Conservation (phyloP, 306 rosid genomes). For the Trifolium pratense region DNA sequence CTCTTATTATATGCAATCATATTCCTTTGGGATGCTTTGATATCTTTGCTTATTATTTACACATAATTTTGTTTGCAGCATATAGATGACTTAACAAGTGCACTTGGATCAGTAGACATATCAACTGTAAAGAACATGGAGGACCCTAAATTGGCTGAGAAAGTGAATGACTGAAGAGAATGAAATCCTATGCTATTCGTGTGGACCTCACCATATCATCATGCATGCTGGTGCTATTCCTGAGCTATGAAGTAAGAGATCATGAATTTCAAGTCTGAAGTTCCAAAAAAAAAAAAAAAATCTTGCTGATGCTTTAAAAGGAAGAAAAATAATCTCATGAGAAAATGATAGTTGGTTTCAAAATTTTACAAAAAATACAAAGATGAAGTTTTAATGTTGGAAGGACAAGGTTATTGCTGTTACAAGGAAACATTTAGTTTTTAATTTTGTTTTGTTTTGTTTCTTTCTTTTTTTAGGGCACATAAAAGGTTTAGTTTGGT, state of each 20-base stretch:
- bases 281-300: slow-evolving; percentile 4
- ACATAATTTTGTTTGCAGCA: slow-evolving; percentile 47
- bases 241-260: slow-evolving; percentile 22
- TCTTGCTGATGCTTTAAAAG: slow-evolving; percentile 40
- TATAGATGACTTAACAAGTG: slow-evolving; percentile 54
- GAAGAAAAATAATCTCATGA: slow-evolving; percentile 22
- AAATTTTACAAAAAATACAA: slow-evolving; percentile 33
- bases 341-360: slow-evolving; percentile 30
- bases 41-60: not conserved
- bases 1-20: slow-evolving; percentile 6
- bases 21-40: slow-evolving; percentile 23
- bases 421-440: slow-evolving; percentile 27
- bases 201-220: slow-evolving; percentile 1
- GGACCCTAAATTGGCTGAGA: slow-evolving; percentile 43
- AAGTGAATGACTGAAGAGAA: slow-evolving; percentile 45
- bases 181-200: slow-evolving; percentile 18
- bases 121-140: slow-evolving; percentile 50
- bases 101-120: slow-evolving; percentile 55
- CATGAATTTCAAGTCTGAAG: slow-evolving; percentile 14
- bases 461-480: slow-evolving; percentile 35
- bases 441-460: slow-evolving; percentile 1
- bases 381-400: slow-evolving; percentile 16
- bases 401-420: slow-evolving; percentile 16
- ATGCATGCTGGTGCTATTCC: slow-evolving; percentile 22
- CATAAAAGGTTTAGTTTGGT: slow-evolving; percentile 43